phyloP scores from a whole-genome alignment of 2,329 filamentous ascomycete genomes.

The Aspergillus sojae region DNA sequence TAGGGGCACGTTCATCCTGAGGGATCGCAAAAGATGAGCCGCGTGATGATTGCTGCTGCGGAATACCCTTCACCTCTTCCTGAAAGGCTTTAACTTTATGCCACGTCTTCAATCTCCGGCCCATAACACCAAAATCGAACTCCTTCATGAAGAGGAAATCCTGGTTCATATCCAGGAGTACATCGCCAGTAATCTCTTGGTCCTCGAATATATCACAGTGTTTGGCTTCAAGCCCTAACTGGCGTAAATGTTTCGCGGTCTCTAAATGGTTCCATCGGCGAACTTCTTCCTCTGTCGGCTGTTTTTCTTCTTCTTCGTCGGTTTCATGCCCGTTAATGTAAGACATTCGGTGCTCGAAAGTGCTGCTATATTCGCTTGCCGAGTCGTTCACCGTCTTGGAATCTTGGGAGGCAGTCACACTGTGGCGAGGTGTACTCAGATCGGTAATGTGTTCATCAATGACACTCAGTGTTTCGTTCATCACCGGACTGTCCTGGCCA shows the following conservation, averaged over 20 bases:
- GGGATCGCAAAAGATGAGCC: slow-evolving; percentile 43
- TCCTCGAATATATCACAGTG: slow-evolving; percentile 95
- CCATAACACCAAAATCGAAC: slow-evolving; percentile 89
- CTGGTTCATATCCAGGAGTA: slow-evolving; percentile 92
- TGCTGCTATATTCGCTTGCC: slow-evolving; percentile 85
- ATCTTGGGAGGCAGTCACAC: slow-evolving; percentile 49
- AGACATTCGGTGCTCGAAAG: slow-evolving; percentile 74
- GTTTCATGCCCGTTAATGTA: slow-evolving; percentile 95
- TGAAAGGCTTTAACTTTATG: slow-evolving; percentile 93
- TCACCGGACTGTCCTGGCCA: slow-evolving; percentile 70
- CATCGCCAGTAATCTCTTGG: slow-evolving; percentile 94
- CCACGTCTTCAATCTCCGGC: slow-evolving; percentile 88
- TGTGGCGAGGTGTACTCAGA: slow-evolving; percentile 66
- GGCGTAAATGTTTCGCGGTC: slow-evolving; percentile 87
- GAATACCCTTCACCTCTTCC: slow-evolving; percentile 73
- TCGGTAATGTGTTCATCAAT: slow-evolving; percentile 97
- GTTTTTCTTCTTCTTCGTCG: slow-evolving; percentile 80
- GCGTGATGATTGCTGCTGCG: slow-evolving; percentile 41
- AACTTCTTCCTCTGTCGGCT: slow-evolving; percentile 74
- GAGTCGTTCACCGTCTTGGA: slow-evolving; percentile 70
- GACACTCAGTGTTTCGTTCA: slow-evolving; percentile 92
- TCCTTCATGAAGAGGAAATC: slow-evolving; percentile 94
- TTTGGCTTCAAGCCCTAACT: slow-evolving; percentile 78
- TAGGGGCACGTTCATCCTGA: slow-evolving; percentile 49
- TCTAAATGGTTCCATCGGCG: slow-evolving; percentile 76